A percentile compares a stretch with the other conserved stretches of the same genome.
Evolutionary conservation across 345 rosid species (phyloP).

Genomic region (Brassica cretica): DNA sequence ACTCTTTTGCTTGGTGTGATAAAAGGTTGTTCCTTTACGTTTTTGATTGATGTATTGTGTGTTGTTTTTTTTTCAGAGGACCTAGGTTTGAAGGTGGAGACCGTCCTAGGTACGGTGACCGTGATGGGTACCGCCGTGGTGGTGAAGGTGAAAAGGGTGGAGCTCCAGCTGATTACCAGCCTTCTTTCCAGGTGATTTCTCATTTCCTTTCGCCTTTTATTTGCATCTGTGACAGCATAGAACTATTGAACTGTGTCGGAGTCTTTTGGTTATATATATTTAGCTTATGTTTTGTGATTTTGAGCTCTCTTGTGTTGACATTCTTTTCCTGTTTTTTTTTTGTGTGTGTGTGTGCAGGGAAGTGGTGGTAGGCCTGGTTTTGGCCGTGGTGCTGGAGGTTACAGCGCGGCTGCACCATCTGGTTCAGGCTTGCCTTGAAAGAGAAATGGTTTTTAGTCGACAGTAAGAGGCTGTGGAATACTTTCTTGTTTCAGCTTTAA

Average conservation of each 20-base stretch:
- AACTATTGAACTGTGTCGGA: not conserved
- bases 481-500: not conserved
- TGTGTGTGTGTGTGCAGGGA: not conserved
- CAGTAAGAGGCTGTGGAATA: not conserved
- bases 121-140: not conserved
- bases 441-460: not conserved
- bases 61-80: not conserved
- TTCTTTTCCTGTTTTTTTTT: not conserved
- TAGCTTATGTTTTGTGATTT: not conserved
- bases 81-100: not conserved
- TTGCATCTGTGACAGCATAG: not conserved
- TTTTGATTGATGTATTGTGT: not conserved
- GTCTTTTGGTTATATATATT: no score
- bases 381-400: constrained; percentile 1
- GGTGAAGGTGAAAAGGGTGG: not conserved
- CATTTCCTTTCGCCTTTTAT: not conserved
- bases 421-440: not conserved
- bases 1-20: not conserved
- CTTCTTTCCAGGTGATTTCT: not conserved
- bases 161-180: not conserved
- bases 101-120: not conserved
- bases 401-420: not conserved
- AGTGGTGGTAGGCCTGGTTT: not conserved
- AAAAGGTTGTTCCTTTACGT: not conserved
- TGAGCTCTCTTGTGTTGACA: not conserved